Evolutionary conservation across 805 yeast genomes (phyloP).

Genomic region (Clavispora carvajalis): DNA sequence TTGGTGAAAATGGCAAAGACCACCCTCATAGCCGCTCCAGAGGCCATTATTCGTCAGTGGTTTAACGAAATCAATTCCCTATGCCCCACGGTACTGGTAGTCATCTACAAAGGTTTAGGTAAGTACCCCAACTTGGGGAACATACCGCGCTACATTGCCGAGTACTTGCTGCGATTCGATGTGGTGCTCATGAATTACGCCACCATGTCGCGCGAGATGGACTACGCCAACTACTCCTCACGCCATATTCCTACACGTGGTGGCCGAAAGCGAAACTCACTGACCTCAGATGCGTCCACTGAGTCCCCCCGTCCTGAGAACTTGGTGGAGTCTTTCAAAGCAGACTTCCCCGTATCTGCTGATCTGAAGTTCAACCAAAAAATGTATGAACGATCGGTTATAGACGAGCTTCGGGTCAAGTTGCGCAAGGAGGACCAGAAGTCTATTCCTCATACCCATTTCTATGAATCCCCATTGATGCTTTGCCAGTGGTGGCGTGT

Average conservation of each 20-base stretch:
- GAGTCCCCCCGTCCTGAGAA: constrained; percentile 5
- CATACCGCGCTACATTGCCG: constrained; percentile 42
- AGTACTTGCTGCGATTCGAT: constrained; percentile 58
- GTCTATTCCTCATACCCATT: constrained; percentile 12
- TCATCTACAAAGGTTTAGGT: constrained; percentile 56
- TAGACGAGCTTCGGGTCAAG: constrained; percentile 9
- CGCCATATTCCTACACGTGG: constrained; percentile 42
- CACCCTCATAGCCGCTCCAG: constrained; percentile 82
- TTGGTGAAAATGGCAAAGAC: constrained; percentile 52
- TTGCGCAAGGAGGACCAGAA: constrained; percentile 7
- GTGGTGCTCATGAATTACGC: constrained; percentile 76
- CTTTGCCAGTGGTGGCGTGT: constrained; percentile 84
- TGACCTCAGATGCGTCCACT: constrained; percentile 1
- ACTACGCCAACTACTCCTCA: constrained; percentile 71
- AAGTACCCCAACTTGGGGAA: constrained; percentile 22
- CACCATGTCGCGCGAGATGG: constrained; percentile 67
- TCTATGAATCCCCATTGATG: constrained; percentile 75
- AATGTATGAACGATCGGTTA: constrained; percentile 10
- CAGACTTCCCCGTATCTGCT: constrained; percentile 4
- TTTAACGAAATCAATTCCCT: constrained; percentile 56
- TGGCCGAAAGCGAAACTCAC: constrained; percentile 11
- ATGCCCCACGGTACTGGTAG: constrained; percentile 57
- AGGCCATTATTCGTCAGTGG: constrained; percentile 84
- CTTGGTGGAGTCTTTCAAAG: constrained; percentile 7
- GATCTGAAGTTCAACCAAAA: constrained; percentile 10